Evolutionary conservation across 805 yeast genomes (phyloP), one percentile per base, ranked within the genome.

Genomic region (Kluyveromyces lactis): DNA sequence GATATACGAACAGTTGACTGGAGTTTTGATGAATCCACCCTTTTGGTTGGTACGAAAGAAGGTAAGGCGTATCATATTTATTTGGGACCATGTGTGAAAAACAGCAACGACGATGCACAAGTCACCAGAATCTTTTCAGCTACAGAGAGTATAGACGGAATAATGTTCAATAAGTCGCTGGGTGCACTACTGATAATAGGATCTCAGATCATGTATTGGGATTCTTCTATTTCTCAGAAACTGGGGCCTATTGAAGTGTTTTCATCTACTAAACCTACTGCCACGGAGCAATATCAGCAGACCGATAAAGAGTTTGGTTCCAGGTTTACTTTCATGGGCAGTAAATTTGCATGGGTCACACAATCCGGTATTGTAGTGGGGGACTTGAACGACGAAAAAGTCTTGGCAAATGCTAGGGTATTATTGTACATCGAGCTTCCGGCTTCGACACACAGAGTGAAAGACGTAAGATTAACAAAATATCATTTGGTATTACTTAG

Each of bases 401-500:
- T 63, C 34, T 39, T 62, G 45, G 44, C 57, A 39, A 45, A 59
- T 48, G 61, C 69, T 1, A 69, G 64, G 34, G 57, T 72, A 16
- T 39, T 71, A 26, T 52, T 70, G 10, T 60, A 58, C 23, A 50
- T 62, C 26, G 73, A 69, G 48, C 47, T 71, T 5, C 67, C 72
- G 1, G 55, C 55, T 8, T 52, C 61, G 1, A 41, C 47, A 1
- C 60, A 57, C 26, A 51, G 50, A n/a, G 55, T 68, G 19, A 56
- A 59, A 31, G 64, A 72, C 7, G 50, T 77, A 2, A 44, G 70
- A 1, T 48, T 81, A 19, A 71, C 83, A 0, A 67, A 69, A 35
- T 81, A 71, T 46, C 83, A 80, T 52, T 49, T 79, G 2, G 44
- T 79, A 1, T 43, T 75, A 4, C 53, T 79, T 3, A 56, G 72